Evolutionary conservation across 768 basidiomycete species (phyloP).

Genomic region (Lanmaoa pseudosensibilis): DNA sequence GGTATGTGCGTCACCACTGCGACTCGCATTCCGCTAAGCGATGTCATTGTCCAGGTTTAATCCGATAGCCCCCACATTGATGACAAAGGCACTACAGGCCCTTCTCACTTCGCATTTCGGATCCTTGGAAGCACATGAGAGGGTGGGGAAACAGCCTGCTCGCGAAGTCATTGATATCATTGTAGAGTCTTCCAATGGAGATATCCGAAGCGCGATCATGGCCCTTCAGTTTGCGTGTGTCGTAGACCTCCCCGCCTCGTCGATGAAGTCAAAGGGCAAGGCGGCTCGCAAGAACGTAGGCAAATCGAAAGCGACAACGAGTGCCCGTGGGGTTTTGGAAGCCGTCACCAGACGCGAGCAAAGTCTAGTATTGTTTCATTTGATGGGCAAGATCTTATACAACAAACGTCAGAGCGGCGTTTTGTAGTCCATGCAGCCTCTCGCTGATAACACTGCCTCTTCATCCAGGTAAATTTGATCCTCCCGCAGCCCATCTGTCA

Average conservation of each 20-base stretch:
- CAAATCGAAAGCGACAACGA: constrained; percentile 16
- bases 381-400: constrained; percentile 91
- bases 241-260: constrained; percentile 30
- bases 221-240: constrained; percentile 83
- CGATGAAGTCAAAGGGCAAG: constrained; percentile 23
- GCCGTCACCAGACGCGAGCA: constrained; percentile 82
- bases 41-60: constrained; percentile 65
- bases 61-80: constrained; percentile 83
- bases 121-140: constrained; percentile 15
- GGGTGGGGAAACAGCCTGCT: constrained; percentile 41
- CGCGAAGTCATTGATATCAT: constrained; percentile 74
- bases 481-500: constrained; percentile 51
- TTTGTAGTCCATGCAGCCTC: neutral
- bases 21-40: neutral
- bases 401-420: constrained; percentile 70
- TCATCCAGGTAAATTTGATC: constrained; percentile 72
- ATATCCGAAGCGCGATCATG: constrained; percentile 93
- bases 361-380: constrained; percentile 84
- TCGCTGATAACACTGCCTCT: constrained; percentile 4
- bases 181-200: constrained; percentile 80
- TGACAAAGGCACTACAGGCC: constrained; percentile 73
- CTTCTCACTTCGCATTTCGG: constrained; percentile 53
- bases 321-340: constrained; percentile 52
- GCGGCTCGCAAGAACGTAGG: constrained; percentile 34
- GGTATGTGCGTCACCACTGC: constrained; percentile 44